These are phyloP conservation scores for Simplicillium sp. DNA, from an alignment of 2,329 filamentous ascomycete species.

Conservation along the genomic window DNA sequence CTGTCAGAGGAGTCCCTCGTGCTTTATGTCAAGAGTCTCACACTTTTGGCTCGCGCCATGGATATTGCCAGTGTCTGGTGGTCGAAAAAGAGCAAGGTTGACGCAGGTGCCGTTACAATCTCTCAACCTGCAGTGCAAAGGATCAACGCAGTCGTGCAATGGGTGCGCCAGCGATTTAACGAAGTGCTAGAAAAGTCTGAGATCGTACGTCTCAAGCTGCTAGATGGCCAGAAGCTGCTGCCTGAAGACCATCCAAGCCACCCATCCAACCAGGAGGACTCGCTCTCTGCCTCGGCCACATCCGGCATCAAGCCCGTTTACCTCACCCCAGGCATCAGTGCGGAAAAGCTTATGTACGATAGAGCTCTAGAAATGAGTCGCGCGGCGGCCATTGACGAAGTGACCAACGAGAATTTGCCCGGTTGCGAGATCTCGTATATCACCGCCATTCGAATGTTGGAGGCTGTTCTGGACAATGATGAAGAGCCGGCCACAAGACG, in stretches of 20 bases:
- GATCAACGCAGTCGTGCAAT: conserved; percentile 91
- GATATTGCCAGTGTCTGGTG: conserved; percentile 92
- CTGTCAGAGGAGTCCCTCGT: conserved; percentile 93
- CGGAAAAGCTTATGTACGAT: conserved; percentile 97
- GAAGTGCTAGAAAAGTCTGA: conserved; percentile 96
- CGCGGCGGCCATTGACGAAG: conserved; percentile 87
- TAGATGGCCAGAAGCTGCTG: conserved; percentile 76
- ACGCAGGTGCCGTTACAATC: conserved; percentile 30
- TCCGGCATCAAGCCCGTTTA: conserved; percentile 68
- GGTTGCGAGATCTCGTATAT: conserved; percentile 90
- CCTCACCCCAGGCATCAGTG: conserved; percentile 80
- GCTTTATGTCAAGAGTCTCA: conserved; percentile 88
- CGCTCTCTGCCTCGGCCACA: conserved; percentile 44
- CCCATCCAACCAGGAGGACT: conserved; percentile 63
- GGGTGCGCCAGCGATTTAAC: conserved; percentile 90
- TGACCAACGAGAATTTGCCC: conserved; percentile 77
- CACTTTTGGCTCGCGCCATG: conserved; percentile 87
- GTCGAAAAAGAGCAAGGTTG: conserved; percentile 65
- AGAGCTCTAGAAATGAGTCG: conserved; percentile 95
- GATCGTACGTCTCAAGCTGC: conserved; percentile 77
- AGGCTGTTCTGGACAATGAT: conserved; percentile 84
- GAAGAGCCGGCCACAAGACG: conserved; percentile 37
- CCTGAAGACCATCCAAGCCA: conserved; percentile 81
- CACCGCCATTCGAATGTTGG: conserved; percentile 88
- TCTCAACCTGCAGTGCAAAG: conserved; percentile 51